Percentiles rank a stretch among this genome's conserved stretches.
Conservation (phyloP, 495 filamentous ascomycete species). For the Talaromyces thailandensis region DNA sequence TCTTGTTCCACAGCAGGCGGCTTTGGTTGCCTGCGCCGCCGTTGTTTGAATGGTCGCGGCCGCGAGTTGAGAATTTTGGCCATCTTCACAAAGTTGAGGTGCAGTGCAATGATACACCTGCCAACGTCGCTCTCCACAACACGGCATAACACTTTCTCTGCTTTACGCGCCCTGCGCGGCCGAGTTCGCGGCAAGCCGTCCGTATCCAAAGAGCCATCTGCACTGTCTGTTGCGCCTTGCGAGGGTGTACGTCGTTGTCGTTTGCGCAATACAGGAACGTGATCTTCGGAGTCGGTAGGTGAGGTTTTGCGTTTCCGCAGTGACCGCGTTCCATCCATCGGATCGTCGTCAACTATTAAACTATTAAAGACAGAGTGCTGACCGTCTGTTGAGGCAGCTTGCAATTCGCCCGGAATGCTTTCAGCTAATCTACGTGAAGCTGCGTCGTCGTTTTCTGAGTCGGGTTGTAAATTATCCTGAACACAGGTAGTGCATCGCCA, state of each 20-base stretch:
- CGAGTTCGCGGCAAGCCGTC: constrained; percentile 20
- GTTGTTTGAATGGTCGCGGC: constrained; percentile 19
- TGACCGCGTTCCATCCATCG: constrained; percentile 76
- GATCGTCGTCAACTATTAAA: constrained; percentile 68
- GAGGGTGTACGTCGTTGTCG: constrained; percentile 29
- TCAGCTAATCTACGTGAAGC: constrained; percentile 33
- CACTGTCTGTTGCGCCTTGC: constrained; percentile 13
- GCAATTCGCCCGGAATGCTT: constrained; percentile 61
- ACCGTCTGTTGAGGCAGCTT: constrained; percentile 60
- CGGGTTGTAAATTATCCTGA: constrained; percentile 52
- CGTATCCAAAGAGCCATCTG: constrained; percentile 13
- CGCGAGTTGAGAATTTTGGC: constrained; percentile 43
- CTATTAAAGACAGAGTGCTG: constrained; percentile 75
- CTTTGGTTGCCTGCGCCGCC: constrained; percentile 29
- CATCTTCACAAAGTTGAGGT: constrained; percentile 49
- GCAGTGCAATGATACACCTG: constrained; percentile 50
- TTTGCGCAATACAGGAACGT: constrained; percentile 35
- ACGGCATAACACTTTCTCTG: constrained; percentile 27
- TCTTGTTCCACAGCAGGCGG: constrained; percentile 23
- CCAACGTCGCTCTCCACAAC: constrained; percentile 25
- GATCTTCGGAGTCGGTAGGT: constrained; percentile 44
- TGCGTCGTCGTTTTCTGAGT: constrained; percentile 29
- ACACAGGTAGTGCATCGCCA: constrained; percentile 82
- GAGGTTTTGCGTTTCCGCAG: constrained; percentile 78
- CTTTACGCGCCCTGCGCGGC: constrained; percentile 26